phyloP scores from a whole-genome alignment of 2,329 filamentous ascomycete genomes.

The Aspergillus ochraceoroseus region DNA sequence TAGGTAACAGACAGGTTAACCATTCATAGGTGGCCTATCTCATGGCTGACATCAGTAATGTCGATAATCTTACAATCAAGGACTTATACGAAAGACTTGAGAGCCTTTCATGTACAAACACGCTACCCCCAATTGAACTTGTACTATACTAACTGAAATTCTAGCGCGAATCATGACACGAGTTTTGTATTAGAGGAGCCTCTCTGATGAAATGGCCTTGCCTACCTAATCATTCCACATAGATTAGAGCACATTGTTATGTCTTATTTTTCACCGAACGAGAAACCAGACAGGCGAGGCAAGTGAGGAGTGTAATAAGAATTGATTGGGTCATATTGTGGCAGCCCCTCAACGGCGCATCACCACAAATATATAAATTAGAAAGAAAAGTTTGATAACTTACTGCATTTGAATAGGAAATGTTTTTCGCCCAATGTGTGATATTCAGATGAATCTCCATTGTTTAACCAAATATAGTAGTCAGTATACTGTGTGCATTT shows the following conservation, averaged over 20 bases:
- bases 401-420: background rate
- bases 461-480: too few relatives aligned
- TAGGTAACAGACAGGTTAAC: slow-evolving; percentile 13
- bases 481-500: too few relatives aligned
- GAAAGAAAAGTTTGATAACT: slow-evolving; percentile 8
- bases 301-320: background rate
- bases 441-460: too few relatives aligned
- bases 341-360: slow-evolving; percentile 20
- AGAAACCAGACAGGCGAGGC: background rate
- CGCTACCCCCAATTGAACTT: background rate
- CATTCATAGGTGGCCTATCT: slow-evolving; percentile 70
- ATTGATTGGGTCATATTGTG: background rate
- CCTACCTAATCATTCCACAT: slow-evolving; percentile 10
- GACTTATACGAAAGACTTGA: slow-evolving; percentile 80
- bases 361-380: background rate
- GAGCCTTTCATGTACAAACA: slow-evolving; percentile 65
- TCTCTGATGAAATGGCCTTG: background rate
- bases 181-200: slow-evolving; percentile 38
- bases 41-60: slow-evolving; percentile 94
- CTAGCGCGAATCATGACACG: slow-evolving; percentile 46
- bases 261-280: background rate
- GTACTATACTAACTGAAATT: slow-evolving; percentile 10
- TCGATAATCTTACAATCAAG: slow-evolving; percentile 75
- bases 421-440: background rate
- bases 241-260: slow-evolving; percentile 12